These are phyloP conservation scores for Fonsecaea monophora DNA, from an alignment of 2,329 filamentous ascomycete genomes.

Conservation along the genomic window DNA sequence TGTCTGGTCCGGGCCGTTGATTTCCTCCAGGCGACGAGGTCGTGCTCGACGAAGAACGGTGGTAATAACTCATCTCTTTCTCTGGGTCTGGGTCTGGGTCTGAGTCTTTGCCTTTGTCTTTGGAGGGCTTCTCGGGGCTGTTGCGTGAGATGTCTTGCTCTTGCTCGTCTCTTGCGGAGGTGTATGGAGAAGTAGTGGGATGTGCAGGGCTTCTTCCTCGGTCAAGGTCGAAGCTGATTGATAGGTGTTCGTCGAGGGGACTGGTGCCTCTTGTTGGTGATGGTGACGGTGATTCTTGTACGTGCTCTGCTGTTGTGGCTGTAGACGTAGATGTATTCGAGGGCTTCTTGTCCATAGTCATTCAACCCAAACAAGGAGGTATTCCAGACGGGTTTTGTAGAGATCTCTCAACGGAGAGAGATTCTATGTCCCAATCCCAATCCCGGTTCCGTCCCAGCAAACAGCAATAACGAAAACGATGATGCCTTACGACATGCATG, in stretches of 20 bases:
- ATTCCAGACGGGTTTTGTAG: too few relatives aligned
- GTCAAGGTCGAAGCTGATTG: constrained; percentile 1
- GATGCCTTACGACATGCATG: constrained; percentile 18
- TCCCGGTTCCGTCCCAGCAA: too few relatives aligned
- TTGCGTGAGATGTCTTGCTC: constrained; percentile 6
- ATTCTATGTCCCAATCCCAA: too few relatives aligned
- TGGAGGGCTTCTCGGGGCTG: not conserved
- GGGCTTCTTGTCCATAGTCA: constrained; percentile 28
- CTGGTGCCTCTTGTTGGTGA: not conserved
- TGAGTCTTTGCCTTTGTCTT: constrained; percentile 30
- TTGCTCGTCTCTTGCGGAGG: constrained; percentile 9
- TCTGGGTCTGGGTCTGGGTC: too few relatives aligned
- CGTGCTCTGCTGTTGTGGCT: constrained; percentile 21
- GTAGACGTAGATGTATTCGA: constrained; percentile 15
- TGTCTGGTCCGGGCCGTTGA: constrained; percentile 9
- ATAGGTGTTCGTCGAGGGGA: not conserved
- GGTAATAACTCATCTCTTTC: constrained; percentile 28
- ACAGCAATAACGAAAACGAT: not conserved
- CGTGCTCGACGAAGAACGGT: constrained; percentile 13
- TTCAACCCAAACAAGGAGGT: not conserved
- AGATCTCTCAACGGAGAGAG: not conserved
- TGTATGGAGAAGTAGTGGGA: not conserved
- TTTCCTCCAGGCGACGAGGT: not conserved
- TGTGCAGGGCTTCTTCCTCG: constrained; percentile 10
- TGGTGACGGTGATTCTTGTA: constrained; percentile 7